phyloP scores from a whole-genome alignment of 1,284 basidiomycete species.

The Ceratobasidium sp. region DNA sequence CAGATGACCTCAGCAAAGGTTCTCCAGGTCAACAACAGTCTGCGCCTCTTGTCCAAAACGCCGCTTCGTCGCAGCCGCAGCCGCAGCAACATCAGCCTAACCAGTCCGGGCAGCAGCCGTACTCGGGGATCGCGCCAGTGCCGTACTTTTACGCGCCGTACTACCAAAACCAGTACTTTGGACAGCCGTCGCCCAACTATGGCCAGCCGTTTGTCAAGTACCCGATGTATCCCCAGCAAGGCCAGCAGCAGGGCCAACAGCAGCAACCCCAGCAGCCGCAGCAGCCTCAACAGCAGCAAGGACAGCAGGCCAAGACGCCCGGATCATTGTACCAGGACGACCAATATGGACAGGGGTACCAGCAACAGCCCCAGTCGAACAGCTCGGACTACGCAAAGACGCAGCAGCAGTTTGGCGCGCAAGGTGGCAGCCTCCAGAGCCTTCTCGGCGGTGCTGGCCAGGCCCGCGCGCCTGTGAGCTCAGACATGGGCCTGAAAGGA shows the following conservation, averaged over 20 bases:
- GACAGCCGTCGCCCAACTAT: constrained; percentile 73
- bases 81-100: constrained; percentile 55
- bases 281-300: too few relatives aligned
- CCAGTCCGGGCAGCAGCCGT: constrained; percentile 58
- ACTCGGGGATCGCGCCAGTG: constrained; percentile 58
- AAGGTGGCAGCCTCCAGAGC: constrained; percentile 18
- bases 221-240: constrained; percentile 71
- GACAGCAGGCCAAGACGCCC: neutral
- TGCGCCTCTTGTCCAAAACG: constrained; percentile 4
- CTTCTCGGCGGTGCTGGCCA: constrained; percentile 21
- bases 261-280: constrained; percentile 57
- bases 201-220: constrained; percentile 81
- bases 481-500: constrained; percentile 18
- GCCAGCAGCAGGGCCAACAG: constrained; percentile 70
- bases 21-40: constrained; percentile 26
- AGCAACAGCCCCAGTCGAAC: constrained; percentile 3
- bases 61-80: constrained; percentile 54
- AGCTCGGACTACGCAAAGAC: constrained; percentile 31
- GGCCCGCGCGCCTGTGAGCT: constrained; percentile 3
- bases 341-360: constrained; percentile 28
- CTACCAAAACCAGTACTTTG: constrained; percentile 80
- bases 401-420: constrained; percentile 25
- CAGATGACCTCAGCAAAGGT: constrained; percentile 2
- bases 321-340: constrained; percentile 19
- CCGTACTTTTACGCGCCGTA: constrained; percentile 75